Conservation (phyloP, 495 filamentous ascomycete genomes). For the Thozetella sp. region DNA sequence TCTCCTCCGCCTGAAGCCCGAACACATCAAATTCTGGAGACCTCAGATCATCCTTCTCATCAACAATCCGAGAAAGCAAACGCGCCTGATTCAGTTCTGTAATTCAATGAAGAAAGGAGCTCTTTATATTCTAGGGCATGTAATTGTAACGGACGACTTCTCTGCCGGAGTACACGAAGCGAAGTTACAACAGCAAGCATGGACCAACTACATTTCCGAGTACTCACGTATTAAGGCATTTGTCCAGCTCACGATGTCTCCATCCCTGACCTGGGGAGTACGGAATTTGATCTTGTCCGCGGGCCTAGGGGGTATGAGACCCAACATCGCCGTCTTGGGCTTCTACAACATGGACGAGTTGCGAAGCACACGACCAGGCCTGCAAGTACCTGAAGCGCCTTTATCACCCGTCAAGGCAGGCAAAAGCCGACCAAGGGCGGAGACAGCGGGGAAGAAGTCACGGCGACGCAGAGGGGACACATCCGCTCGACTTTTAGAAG, state of each 20-base stretch:
- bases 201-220: conserved; percentile 81
- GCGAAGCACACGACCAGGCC: conserved; percentile 43
- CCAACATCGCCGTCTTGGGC: conserved; percentile 80
- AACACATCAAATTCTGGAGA: conserved; percentile 92
- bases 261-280: conserved; percentile 82
- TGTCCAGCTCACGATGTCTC: conserved; percentile 81
- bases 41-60: conserved; percentile 84
- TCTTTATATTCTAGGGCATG: conserved; percentile 83
- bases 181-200: conserved; percentile 75
- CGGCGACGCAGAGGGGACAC: conserved; percentile 42
- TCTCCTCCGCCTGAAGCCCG: conserved; percentile 75
- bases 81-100: conserved; percentile 85
- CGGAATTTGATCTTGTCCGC: conserved; percentile 81
- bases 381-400: conserved; percentile 33
- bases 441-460: conserved; percentile 15
- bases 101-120: conserved; percentile 89
- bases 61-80: conserved; percentile 76
- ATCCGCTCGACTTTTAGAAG: conserved; percentile 43
- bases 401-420: conserved; percentile 18
- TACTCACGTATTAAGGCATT: conserved; percentile 90
- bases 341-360: conserved; percentile 78
- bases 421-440: conserved; percentile 11
- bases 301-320: conserved; percentile 87
- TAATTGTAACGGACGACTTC: conserved; percentile 85
- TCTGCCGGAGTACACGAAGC: conserved; percentile 77